Base-by-base conservation (phyloP, 345 rosid species). In the Rhizophora apiculata region DNA sequence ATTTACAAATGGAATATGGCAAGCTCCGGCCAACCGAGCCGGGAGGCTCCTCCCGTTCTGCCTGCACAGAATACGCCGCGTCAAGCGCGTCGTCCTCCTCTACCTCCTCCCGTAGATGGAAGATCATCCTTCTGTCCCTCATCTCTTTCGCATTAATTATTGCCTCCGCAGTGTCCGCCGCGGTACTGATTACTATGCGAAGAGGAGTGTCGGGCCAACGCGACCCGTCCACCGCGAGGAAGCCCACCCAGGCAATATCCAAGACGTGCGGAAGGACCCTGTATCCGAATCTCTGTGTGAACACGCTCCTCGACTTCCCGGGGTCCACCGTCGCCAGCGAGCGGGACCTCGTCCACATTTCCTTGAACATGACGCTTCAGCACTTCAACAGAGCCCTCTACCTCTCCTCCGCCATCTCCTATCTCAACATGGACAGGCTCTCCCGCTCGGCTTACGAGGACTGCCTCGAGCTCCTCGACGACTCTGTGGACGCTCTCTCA, bases 361-460 rank as follows among this genome's bases (percentile, higher is more conserved):
- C 99, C 34, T 85, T 95, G 76, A 95, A 95, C 75, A 83, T 89
- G 89, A 92, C 99, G 58, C 87, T 92, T 9, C 96, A 89, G 73
- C 96, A 88, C 74, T 84, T 95, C 74, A 82, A 60, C 74, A 85
- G 74, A 67, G 99, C 99, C 0, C 89, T 95, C 61, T 92, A 95
- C 78, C 62, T 72, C 1, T 65, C 98, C 1, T 70, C 88, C 1
- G 69, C 76, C 2, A 79, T 95, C 79, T 76, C 88, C 36, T 80
- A 68, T 72, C 65, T 84, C 74, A 77, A 80, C 71, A 90, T 92
- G 98, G 85, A 81, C 20, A 67, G 85, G 20, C 88, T 53, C 30
- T 85, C 71, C 19, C 89, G 96, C 48, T 82, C 97, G 7, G 97
- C 99, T 7, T 92, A 74, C 84, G 94, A 87, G 5, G 88, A 90